phyloP scores from a whole-genome alignment of 306 rosid species.

The Prunus fruticosa region DNA sequence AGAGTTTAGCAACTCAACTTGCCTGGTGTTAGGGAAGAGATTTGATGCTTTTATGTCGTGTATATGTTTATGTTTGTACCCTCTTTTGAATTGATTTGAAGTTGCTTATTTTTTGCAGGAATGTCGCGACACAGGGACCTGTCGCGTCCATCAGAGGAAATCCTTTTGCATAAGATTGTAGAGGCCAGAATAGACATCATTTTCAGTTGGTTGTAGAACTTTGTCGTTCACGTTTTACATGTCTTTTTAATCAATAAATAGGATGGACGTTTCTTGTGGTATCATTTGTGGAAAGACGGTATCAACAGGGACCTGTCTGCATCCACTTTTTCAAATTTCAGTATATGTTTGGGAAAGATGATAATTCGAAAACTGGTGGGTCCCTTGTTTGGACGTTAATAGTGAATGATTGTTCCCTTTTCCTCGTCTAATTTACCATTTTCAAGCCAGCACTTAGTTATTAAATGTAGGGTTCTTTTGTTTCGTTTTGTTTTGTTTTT shows the following conservation, averaged over 20 bases:
- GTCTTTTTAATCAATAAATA: background rate
- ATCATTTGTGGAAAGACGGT: background rate
- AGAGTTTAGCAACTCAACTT: background rate
- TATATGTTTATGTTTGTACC: background rate
- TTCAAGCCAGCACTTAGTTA: too few species aligned
- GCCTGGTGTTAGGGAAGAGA: background rate
- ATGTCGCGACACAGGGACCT: constrained; percentile 50
- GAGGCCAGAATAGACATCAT: constrained; percentile 6
- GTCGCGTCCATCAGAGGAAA: constrained; percentile 77
- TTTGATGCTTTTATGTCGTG: background rate
- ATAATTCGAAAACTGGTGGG: too few species aligned
- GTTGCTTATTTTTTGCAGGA: constrained; percentile 49
- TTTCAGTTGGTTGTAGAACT: background rate
- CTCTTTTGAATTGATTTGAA: background rate
- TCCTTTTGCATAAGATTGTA: constrained; percentile 69
- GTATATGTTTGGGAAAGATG: background rate
- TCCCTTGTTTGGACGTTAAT: too few species aligned
- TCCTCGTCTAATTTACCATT: too few species aligned
- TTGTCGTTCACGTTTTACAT: background rate
- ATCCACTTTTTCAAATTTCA: background rate
- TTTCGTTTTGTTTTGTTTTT: too few species aligned
- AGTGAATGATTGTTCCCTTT: too few species aligned
- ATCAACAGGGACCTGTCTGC: background rate
- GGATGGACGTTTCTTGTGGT: background rate
- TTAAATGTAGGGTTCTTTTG: too few species aligned